Percentiles rank a stretch among this genome's conserved stretches.
phyloP scores from a whole-genome alignment of 2,329 filamentous ascomycete species.

The Neoscytalidium dimidiatum region DNA sequence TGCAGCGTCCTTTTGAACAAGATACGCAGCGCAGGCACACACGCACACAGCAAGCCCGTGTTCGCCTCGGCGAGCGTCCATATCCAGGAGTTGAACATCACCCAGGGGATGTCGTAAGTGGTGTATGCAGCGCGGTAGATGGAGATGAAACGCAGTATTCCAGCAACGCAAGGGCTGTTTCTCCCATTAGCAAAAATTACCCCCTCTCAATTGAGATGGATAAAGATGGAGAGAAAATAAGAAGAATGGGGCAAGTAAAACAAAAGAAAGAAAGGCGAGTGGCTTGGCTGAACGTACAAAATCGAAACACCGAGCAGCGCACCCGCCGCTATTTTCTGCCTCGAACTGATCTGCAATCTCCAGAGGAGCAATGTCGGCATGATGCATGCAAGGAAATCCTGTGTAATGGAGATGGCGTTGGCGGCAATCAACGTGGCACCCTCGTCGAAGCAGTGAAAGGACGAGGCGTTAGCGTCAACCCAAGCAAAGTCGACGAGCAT shows the following conservation, averaged over 20 bases:
- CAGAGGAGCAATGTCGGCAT: conserved; percentile 48
- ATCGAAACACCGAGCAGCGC: conserved; percentile 48
- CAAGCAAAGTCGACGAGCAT: conserved; percentile 33
- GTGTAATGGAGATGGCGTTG: conserved; percentile 40
- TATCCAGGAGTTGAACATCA: conserved; percentile 40
- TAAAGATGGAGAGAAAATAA: neutral
- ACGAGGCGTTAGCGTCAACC: neutral
- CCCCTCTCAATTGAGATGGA: neutral
- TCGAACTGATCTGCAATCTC: conserved; percentile 43
- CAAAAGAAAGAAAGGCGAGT: too few species aligned
- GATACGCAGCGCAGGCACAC: conserved; percentile 45
- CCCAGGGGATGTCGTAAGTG: conserved; percentile 44
- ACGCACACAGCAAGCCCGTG: conserved; percentile 45
- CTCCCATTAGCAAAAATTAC: neutral
- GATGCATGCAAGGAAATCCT: conserved; percentile 43
- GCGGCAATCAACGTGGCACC: conserved; percentile 39
- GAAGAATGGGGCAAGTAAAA: too few species aligned
- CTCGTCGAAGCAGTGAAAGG: conserved; percentile 38
- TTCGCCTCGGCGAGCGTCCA: conserved; percentile 46
- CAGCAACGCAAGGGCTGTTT: conserved; percentile 36
- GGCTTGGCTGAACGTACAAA: conserved; percentile 39
- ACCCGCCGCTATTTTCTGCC: conserved; percentile 48
- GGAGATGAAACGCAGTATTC: conserved; percentile 41
- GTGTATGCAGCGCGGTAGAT: conserved; percentile 34
- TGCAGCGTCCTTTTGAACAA: conserved; percentile 28